Evolutionary conservation across 345 rosid genomes (phyloP), one percentile per base, ranked within the genome.

Genomic region (Lumnitzera racemosa): DNA sequence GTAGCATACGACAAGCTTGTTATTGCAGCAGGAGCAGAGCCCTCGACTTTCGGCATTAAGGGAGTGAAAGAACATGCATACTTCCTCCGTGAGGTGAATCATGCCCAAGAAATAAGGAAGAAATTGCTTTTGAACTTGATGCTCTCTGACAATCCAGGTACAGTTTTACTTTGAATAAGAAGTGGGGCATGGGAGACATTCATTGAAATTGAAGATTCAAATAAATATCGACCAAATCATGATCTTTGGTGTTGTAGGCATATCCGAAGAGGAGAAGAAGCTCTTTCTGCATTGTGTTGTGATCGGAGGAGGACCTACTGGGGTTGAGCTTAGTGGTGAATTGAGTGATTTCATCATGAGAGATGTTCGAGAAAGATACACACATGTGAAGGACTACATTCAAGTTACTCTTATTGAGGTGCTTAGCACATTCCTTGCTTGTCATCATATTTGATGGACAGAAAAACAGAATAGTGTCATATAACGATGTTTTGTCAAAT

Each of bases 271-370:
- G 25, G 99, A 94, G 68, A 94, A 76, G 85, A 78, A 74, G 55
- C 86, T 92, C 46, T 76, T 94, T 55, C 55, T 94, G 67, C 97
- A 90, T 59, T 90, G 91, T 47, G 97, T 88, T 58, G 88, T 94
- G 20, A 82, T 94, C 51, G 99, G 99, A 55, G 99, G 99, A 57
- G 96, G 99, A 4, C 97, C 97, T 0, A 90, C 99, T 13, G 95
- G 99, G n/a, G 97, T 90, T 4, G 99, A 94, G 74, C 90, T 94
- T 13, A 94, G 96, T 11, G 90, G 95, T 59, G 97, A 94, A 71
- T 61, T 94, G 77, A 90, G 99, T 76, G 97, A 90, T 81, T 94
- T 94, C 63, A 94, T 94, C 73, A 69, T 75, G 86, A 88, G 67
- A 79, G 99, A 90, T 73, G 97, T 94, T 61, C 90, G 29, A 1